Conservation (phyloP, 2,329 filamentous ascomycete species). For the Tolypocladium amazonense region DNA sequence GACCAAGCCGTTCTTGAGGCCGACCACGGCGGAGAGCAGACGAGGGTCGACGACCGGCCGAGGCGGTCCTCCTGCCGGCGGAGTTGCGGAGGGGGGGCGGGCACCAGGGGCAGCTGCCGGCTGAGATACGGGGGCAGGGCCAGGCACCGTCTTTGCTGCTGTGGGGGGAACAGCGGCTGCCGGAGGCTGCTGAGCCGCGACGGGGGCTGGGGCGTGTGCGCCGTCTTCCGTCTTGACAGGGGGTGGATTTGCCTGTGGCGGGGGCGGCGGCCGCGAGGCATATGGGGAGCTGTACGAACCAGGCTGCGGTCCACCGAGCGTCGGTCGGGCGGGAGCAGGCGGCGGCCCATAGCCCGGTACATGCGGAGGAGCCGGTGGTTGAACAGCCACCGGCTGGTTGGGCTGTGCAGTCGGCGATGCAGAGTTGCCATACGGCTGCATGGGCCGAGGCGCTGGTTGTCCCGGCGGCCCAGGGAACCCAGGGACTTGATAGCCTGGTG, state of each 20-base stretch:
- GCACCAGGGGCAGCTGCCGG: slow-evolving; percentile 5
- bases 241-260: slow-evolving; percentile 6
- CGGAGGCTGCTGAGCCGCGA: slow-evolving; percentile 1
- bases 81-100: slow-evolving; percentile 11
- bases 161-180: neutral
- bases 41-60: slow-evolving; percentile 32
- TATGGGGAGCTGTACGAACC: slow-evolving; percentile 27
- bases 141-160: neutral
- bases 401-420: slow-evolving; percentile 14
- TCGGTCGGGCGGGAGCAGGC: slow-evolving; percentile 23
- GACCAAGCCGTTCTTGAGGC: slow-evolving; percentile 35
- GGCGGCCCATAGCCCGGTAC: slow-evolving; percentile 23
- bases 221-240: slow-evolving; percentile 19
- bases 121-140: slow-evolving; percentile 6
- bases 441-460: slow-evolving; percentile 14
- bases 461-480: slow-evolving; percentile 19
- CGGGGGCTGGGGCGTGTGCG: neutral
- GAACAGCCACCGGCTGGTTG: slow-evolving; percentile 12
- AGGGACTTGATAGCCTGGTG: slow-evolving; percentile 22
- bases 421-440: slow-evolving; percentile 17
- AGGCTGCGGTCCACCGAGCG: slow-evolving; percentile 18
- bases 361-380: slow-evolving; percentile 22
- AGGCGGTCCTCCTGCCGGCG: slow-evolving; percentile 13
- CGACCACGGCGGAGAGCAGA: slow-evolving; percentile 29
- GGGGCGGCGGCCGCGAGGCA: slow-evolving; percentile 21